Evolutionary conservation across 306 rosid genomes (phyloP).

Genomic region (Abrus pulchellus): DNA sequence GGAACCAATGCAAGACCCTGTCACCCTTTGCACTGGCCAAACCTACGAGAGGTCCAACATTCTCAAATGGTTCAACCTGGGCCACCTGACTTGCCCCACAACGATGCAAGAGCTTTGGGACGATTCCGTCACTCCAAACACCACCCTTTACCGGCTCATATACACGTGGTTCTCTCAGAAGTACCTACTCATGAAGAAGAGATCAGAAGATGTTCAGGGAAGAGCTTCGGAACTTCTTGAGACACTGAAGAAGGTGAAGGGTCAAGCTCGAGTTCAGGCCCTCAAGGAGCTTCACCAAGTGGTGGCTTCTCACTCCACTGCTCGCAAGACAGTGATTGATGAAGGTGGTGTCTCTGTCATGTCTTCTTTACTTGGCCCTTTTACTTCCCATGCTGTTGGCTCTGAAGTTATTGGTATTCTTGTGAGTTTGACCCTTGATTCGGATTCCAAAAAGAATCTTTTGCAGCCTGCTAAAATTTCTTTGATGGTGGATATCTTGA

Average conservation of each 20-base stretch:
- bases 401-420: conserved; percentile 76
- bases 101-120: conserved; percentile 95
- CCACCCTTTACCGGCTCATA: conserved; percentile 68
- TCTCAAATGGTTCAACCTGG: conserved; percentile 79
- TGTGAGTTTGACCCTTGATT: conserved; percentile 69
- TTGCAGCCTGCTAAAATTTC: conserved; percentile 80
- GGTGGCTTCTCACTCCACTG: conserved; percentile 66
- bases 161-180: conserved; percentile 79
- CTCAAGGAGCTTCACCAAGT: conserved; percentile 76
- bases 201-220: conserved; percentile 83
- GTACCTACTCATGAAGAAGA: conserved; percentile 75
- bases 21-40: conserved; percentile 85
- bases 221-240: conserved; percentile 75
- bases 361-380: conserved; percentile 73
- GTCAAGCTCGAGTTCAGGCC: conserved; percentile 78
- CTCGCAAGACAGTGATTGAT: conserved; percentile 64
- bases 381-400: conserved; percentile 82
- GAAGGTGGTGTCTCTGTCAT: conserved; percentile 69
- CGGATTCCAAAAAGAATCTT: conserved; percentile 63
- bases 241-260: conserved; percentile 75
- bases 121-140: conserved; percentile 77
- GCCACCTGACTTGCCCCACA: conserved; percentile 81
- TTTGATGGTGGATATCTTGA: conserved; percentile 74
- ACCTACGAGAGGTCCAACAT: conserved; percentile 83
- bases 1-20: conserved; percentile 90